A percentile compares a stretch with the other conserved stretches of the same genome.
These are phyloP conservation scores for Chalciporus piperatus DNA, from an alignment of 768 basidiomycete species.

Conservation along the genomic window DNA sequence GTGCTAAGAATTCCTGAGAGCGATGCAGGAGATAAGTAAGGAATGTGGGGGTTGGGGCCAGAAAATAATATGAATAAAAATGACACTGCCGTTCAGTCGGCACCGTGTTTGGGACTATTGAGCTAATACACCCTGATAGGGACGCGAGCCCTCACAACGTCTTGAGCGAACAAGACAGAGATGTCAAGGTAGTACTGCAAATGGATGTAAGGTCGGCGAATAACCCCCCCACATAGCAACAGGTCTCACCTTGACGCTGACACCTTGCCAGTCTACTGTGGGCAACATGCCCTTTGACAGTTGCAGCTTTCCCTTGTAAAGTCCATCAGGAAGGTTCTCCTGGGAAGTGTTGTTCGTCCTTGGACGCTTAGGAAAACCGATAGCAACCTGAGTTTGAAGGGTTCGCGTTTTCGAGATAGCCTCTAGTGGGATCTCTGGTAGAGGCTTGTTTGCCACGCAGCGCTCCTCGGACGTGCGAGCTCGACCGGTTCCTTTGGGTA, in stretches of 20 bases:
- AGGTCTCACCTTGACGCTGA: slow-evolving; percentile 58
- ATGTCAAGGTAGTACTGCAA: slow-evolving; percentile 70
- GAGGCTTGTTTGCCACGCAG: slow-evolving; percentile 18
- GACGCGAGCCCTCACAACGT: slow-evolving; percentile 58
- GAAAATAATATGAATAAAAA: slow-evolving; percentile 4
- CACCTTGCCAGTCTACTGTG: slow-evolving; percentile 61
- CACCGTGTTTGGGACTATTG: too few species aligned
- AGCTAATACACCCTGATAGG: slow-evolving; percentile 54
- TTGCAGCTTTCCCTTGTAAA: slow-evolving; percentile 57
- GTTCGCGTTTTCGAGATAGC: slow-evolving; percentile 23
- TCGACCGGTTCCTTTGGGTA: slow-evolving; percentile 23
- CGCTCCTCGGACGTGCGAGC: slow-evolving; percentile 10
- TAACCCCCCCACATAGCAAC: slow-evolving; percentile 8
- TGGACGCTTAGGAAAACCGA: slow-evolving; percentile 73
- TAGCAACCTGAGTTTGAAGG: slow-evolving; percentile 42
- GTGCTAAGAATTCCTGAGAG: not conserved
- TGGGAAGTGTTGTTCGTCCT: slow-evolving; percentile 44
- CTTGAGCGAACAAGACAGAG: slow-evolving; percentile 62
- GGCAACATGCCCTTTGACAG: slow-evolving; percentile 61
- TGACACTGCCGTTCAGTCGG: not conserved
- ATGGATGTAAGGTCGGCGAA: slow-evolving; percentile 3
- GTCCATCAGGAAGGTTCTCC: slow-evolving; percentile 60
- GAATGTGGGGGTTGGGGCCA: not conserved
- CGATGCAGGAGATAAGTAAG: not conserved
- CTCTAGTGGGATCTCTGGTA: slow-evolving; percentile 24